Base-by-base conservation (phyloP, 768 basidiomycete genomes). In the Lactifluus volemus region DNA sequence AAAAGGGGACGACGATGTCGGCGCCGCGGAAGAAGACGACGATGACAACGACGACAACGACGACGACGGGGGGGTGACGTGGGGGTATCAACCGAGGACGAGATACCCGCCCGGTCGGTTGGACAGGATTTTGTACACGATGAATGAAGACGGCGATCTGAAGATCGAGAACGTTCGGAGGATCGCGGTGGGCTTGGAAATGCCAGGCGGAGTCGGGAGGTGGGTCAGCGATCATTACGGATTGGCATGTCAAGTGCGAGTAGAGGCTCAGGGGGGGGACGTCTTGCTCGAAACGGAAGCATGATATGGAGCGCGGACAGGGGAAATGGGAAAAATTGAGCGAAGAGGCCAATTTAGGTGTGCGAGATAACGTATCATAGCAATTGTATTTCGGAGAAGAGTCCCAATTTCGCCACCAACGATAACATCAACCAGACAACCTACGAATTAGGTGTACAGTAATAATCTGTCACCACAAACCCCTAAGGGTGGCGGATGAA, bases 201-300 rank as follows among this genome's bases (percentile, higher is more conserved):
- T 77, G 17, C 59, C 59, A 44, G 32, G 62, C 15, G 77, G 74
- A 4, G 8, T 19, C 10, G 72, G 71, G 3, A 71, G 71, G 3
- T 89, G 81, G 79, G 76, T 79, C 19, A 88, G 84, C 65, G 88
- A 90, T 66, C 88, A 90, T 63, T 84, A 74, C 70, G 88, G 86
- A 4, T 72, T 90, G 55, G 65, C 71, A 67, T 68, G 78, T 74
- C 62, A 74, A 42, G 67, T 78, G 58, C 62, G 74, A 42, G 67
- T 78, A 57, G 69, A 70, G n/a, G 44, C 73, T 11, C 42, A 32
- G 55, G 68, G 36, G 55, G 68, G 30, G 7, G 21, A 19, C 4
- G n/a, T 15, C 10, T 14, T 14, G 14, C 19, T 12, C 5, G 34
- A 41, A 17, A 19, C 14, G 21, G 36, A 30, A 42, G 5, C 17